Evolutionary conservation across 352 stramenopile genomes (phyloP).

Genomic region (Pythium volutum): DNA sequence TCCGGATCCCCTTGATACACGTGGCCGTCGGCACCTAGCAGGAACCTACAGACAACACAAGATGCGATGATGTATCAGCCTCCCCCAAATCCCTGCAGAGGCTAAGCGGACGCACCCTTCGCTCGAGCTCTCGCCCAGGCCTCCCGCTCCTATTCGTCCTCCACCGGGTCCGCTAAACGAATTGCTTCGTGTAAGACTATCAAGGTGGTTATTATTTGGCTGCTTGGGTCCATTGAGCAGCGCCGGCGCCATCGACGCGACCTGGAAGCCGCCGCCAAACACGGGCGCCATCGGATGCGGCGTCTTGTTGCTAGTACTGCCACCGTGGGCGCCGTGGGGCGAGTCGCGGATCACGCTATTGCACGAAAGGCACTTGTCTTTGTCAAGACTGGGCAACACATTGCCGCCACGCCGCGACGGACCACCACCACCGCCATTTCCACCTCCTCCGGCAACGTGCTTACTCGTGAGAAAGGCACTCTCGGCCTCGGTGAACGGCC

Average conservation of each 20-base stretch:
- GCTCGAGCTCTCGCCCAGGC: conserved; percentile 45
- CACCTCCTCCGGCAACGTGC: conserved; percentile 28
- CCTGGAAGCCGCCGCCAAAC: conserved; percentile 70
- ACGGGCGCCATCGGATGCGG: conserved; percentile 61
- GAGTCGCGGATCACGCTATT: conserved; percentile 65
- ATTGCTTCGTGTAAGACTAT: conserved; percentile 28
- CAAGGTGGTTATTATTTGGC: conserved; percentile 39
- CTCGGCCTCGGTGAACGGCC: conserved; percentile 57
- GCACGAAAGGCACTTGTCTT: conserved; percentile 74
- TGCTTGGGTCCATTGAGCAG: conserved; percentile 22
- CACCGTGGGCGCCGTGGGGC: conserved; percentile 6
- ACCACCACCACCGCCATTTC: not conserved
- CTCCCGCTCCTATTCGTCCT: not conserved
- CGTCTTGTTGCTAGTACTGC: conserved; percentile 67
- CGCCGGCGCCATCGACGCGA: conserved; percentile 29
- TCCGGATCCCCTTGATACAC: conserved; percentile 79
- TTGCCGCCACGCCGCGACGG: conserved; percentile 44
- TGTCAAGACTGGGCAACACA: conserved; percentile 70
- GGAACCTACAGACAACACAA: conserved; percentile 35
- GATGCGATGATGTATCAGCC: conserved; percentile 1
- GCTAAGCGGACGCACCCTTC: conserved; percentile 40
- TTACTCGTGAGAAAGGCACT: conserved; percentile 77
- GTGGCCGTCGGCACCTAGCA: conserved; percentile 78
- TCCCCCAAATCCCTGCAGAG: not conserved
- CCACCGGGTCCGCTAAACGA: conserved; percentile 19